phyloP scores from a whole-genome alignment of 192 early-diverging fungal species.

The Coemansia sp. region DNA sequence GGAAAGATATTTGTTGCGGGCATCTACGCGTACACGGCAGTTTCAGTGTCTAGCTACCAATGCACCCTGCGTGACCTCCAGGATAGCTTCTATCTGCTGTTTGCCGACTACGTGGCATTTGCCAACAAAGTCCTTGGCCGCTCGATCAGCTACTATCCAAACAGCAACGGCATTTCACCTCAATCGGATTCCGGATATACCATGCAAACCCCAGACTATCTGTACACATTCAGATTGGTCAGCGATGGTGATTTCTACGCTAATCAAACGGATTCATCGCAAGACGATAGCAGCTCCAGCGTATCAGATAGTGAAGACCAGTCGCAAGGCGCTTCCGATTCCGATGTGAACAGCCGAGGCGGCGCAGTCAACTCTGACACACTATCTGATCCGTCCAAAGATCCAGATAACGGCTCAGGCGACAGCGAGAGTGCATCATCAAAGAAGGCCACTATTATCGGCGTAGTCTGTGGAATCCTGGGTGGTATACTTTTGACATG shows the following conservation, averaged over 20 bases:
- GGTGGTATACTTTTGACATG: conserved; percentile 5
- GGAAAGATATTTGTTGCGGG: neutral
- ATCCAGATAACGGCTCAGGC: too few species aligned
- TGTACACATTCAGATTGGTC: neutral
- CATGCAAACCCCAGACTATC: neutral
- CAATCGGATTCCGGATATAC: conserved; percentile 1
- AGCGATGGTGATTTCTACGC: neutral
- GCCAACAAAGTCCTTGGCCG: conserved; percentile 1
- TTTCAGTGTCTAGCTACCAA: neutral
- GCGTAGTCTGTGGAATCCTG: neutral
- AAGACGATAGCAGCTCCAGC: neutral
- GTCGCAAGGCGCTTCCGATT: neutral
- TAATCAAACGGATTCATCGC: neutral
- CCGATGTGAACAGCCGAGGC: neutral
- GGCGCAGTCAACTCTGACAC: neutral
- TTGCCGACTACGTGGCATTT: conserved; percentile 6
- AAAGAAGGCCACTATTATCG: conserved; percentile 4
- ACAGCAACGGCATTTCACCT: neutral
- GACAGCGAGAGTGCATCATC: neutral
- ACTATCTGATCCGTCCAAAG: neutral
- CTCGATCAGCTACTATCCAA: neutral
- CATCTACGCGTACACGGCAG: neutral
- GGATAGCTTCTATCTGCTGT: neutral
- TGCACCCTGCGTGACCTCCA: neutral
- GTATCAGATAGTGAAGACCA: neutral